A percentile compares a stretch with the other conserved stretches of the same genome.
phyloP scores from a whole-genome alignment of 305 asterid species.

The Fraxinus nigra region DNA sequence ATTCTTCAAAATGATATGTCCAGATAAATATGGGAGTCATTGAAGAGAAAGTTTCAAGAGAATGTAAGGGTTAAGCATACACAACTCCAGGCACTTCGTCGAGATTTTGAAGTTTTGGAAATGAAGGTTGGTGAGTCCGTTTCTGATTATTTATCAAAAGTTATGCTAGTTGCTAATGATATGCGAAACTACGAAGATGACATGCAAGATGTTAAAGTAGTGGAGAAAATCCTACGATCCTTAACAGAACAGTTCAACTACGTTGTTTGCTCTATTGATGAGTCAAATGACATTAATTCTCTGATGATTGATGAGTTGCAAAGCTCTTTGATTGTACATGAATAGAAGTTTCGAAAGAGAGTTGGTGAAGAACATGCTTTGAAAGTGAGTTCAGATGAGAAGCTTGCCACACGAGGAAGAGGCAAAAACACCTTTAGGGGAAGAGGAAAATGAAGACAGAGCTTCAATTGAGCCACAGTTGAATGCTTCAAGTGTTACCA shows the following conservation, averaged over 20 bases:
- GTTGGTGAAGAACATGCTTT: neutral
- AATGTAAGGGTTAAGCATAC: too few species aligned
- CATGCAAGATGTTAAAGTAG: constrained; percentile 1
- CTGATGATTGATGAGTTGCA: neutral
- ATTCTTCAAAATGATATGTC: too few species aligned
- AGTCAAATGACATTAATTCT: neutral
- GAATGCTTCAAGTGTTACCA: neutral
- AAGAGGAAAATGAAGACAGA: neutral
- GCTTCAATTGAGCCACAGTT: neutral
- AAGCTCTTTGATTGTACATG: neutral
- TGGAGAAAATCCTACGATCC: neutral
- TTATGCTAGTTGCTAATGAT: neutral
- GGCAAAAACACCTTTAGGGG: neutral
- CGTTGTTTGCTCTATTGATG: neutral
- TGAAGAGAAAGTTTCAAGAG: too few species aligned
- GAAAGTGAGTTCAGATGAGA: neutral
- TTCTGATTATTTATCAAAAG: neutral
- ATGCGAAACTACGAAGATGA: neutral
- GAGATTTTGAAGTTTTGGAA: neutral
- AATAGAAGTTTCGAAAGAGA: neutral
- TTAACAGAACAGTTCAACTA: neutral
- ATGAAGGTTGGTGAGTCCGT: neutral
- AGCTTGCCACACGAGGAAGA: neutral
- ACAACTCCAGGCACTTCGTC: too few species aligned
- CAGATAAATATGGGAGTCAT: too few species aligned